Base-by-base conservation (phyloP, 306 rosid species). In the Acacia confusa region DNA sequence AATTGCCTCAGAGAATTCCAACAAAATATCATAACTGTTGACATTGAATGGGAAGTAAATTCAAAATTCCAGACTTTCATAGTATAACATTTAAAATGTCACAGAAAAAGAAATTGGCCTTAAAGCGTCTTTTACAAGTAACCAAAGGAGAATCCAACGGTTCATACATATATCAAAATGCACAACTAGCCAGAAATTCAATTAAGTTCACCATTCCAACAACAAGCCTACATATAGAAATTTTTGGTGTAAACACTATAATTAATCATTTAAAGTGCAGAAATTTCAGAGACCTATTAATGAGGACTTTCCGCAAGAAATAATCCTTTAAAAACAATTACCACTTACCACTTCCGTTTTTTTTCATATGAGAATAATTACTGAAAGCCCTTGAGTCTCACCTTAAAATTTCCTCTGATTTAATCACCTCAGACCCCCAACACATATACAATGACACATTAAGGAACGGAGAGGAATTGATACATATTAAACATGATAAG, bases 1-100 rank as follows among this genome's bases (percentile, higher is more conserved):
- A 86, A 95, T 90, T 81, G 94, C 94, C 91, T 93, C 99, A 74
- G 97, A 85, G 88, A 92, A 91, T 85, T 85, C 85, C 86, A 95
- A 85, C 83, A 87, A 87, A 86, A 95, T 85, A 79, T 95, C 99
- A 90, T 93, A 95, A 80, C 99, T 93, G 94, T 84, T 78, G 82
- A 83, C 74, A 84, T 81, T 48, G 74, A 82, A 85, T 85, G 74
- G 81, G 20, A 74, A 70, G 87, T 85, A 80, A 85, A 64, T 53
- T 81, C 74, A 87, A 78, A 57, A 63, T 70, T n/a, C 53, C 70
- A 78, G 61, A 83, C 73, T 61, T 81, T 17, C 50, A 13, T 40
- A 60, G 20, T 4, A 61, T 7, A 25, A 11, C 17, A 61, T 27
- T 13, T 27, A 61, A 2, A 17, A 61, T 11, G 36, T 61, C 38